Percentiles rank a stretch among this genome's conserved stretches.
These are phyloP conservation scores for Cyamopsis tetragonoloba DNA, from an alignment of 306 rosid genomes.

Conservation along the genomic window DNA sequence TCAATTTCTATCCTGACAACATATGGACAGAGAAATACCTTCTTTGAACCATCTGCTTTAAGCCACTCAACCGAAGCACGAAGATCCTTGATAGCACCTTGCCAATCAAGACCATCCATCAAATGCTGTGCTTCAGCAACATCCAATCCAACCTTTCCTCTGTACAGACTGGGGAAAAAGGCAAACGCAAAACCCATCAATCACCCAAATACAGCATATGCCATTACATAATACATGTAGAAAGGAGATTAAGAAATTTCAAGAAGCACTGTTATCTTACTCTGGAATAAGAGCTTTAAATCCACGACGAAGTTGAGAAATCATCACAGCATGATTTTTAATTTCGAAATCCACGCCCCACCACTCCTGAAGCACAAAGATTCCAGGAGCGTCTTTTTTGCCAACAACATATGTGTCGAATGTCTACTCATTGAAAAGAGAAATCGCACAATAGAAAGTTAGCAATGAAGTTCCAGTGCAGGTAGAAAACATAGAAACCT, in stretches of 20 bases:
- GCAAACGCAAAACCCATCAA: conserved; percentile 9
- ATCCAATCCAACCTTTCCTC: conserved; percentile 91
- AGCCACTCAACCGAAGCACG: conserved; percentile 87
- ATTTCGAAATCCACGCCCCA: conserved; percentile 91
- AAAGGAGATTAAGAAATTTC: not conserved
- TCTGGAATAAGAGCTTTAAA: conserved; percentile 93
- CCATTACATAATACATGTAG: not conserved
- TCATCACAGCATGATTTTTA: conserved; percentile 79
- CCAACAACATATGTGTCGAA: conserved; percentile 84
- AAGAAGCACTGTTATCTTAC: conserved; percentile 32
- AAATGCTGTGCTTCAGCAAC: conserved; percentile 92
- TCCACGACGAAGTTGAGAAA: conserved; percentile 70
- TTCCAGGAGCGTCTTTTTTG: conserved; percentile 80
- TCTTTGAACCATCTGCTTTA: conserved; percentile 84
- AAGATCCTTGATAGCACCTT: conserved; percentile 88
- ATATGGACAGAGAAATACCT: conserved; percentile 46
- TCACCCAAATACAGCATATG: conserved; percentile 13
- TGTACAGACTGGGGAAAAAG: conserved; percentile 46
- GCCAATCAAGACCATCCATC: conserved; percentile 93
- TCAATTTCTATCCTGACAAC: not conserved
- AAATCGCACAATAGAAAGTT: not conserved
- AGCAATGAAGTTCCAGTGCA: conserved; percentile 10
- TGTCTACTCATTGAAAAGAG: conserved; percentile 40
- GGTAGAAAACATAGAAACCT: conserved; percentile 14
- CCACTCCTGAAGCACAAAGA: conserved; percentile 93